Conservation (phyloP, 2,329 filamentous ascomycete genomes). For the Plenodomus tracheiphilus region DNA sequence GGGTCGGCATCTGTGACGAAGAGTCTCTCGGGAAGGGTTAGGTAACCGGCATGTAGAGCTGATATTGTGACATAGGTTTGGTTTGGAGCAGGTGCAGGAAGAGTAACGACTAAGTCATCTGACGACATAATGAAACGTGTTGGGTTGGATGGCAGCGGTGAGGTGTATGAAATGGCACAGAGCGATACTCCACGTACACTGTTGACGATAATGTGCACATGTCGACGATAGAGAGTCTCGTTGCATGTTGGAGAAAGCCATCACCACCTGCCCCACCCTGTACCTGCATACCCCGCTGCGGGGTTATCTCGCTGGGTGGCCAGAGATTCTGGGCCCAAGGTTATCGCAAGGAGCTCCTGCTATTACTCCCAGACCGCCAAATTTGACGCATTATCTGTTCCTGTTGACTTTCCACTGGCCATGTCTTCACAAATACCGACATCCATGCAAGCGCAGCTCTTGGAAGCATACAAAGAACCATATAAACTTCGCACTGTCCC, state of each 20-base stretch:
- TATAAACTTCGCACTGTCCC: slow-evolving; percentile 45
- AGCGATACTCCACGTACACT: neutral
- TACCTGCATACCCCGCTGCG: slow-evolving; percentile 30
- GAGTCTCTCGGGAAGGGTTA: slow-evolving; percentile 53
- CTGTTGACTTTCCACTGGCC: neutral
- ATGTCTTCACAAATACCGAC: slow-evolving; percentile 24
- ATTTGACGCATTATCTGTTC: neutral
- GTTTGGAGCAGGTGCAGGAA: slow-evolving; percentile 23
- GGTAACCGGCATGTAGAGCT: slow-evolving; percentile 37
- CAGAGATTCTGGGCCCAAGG: neutral
- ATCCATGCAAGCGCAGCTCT: slow-evolving; percentile 48
- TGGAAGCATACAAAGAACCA: slow-evolving; percentile 48
- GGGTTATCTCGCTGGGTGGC: slow-evolving; percentile 11
- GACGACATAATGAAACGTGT: slow-evolving; percentile 4
- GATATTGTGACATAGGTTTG: slow-evolving; percentile 38
- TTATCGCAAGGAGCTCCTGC: neutral
- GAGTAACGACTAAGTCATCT: slow-evolving; percentile 10
- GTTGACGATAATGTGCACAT: neutral
- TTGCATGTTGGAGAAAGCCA: neutral
- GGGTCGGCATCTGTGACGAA: slow-evolving; percentile 53
- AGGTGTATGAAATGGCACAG: neutral
- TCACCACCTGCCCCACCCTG: slow-evolving; percentile 16
- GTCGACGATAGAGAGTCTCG: neutral
- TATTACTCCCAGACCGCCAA: neutral
- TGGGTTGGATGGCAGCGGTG: neutral